Base-by-base conservation (phyloP, 192 early-diverging fungal genomes). In the Coemansia sp. region DNA sequence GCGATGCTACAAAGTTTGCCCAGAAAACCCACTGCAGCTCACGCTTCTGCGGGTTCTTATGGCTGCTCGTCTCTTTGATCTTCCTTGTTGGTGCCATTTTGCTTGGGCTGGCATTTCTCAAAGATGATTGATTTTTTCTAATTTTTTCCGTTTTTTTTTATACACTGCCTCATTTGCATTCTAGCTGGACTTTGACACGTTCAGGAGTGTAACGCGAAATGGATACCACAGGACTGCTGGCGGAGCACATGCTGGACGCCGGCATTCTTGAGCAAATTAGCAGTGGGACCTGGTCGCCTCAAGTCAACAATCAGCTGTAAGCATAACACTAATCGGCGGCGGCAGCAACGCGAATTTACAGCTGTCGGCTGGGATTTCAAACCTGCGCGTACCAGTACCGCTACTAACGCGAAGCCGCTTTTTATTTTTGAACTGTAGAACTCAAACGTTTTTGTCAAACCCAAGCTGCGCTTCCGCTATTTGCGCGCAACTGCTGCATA, bases 1-100 rank as follows among this genome's bases (percentile, higher is more conserved):
- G 89, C n/a, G 96, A 96, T 65, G 93, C 96, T 3, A 85, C 87
- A 6, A 82, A 86, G 68, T 95, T 94, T 81, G 89, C 88, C 7
- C 62, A 87, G 56, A 51, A 82, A 37, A 87, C 81, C 15, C 88
- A 90, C 17, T 88, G 88, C 69, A 82, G 88, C 31, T 80, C 93
- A 18, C 86, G 90, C 45, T 72, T 82, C n/a, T 96, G 93, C 85
- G 96, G 96, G 9, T 58, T 90, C 11, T 69, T 94, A 11, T 98
- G 96, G 96, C 85, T 98, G 42, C 54, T 96, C 11, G 80, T 97
- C 36, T 87, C 90, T 37, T 40, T 97, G 11, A 61, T 87, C 3
- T 95, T 98, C 51, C 66, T 98, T 14, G 81, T 83, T 7, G 77
- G 71, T 20, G 90, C 89, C 16, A 84, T 98, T 18, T 60, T 94